Percentiles rank a stretch among this genome's conserved stretches.
Evolutionary conservation across 495 filamentous ascomycete genomes (phyloP).

Genomic region (Xylaria bambusicola): DNA sequence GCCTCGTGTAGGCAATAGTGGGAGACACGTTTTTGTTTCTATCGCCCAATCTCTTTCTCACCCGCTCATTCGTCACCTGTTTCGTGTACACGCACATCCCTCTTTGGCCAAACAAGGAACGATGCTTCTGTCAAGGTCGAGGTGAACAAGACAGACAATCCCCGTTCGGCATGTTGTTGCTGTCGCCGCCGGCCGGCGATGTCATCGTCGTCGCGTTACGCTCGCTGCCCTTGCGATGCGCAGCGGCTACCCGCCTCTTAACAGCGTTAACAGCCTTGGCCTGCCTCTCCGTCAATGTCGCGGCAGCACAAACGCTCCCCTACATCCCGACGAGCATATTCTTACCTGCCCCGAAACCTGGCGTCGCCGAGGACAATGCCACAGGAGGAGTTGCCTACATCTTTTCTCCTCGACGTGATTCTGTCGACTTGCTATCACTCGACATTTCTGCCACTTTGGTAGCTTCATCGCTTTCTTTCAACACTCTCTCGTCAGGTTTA

Average conservation of each 20-base stretch:
- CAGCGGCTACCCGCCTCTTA: conserved; percentile 26
- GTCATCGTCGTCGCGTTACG: not conserved
- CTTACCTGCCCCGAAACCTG: conserved; percentile 51
- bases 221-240: conserved; percentile 18
- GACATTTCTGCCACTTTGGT: conserved; percentile 61
- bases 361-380: conserved; percentile 29
- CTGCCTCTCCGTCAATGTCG: conserved; percentile 18
- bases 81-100: not conserved
- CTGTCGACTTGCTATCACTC: conserved; percentile 60
- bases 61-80: conserved; percentile 1
- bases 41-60: not conserved
- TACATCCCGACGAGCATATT: conserved; percentile 76
- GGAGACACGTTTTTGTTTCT: conserved; percentile 1
- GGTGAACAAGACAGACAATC: conserved; percentile 30
- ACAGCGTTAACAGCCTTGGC: conserved; percentile 23
- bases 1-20: no score
- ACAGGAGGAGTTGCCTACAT: conserved; percentile 55
- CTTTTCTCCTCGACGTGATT: conserved; percentile 51
- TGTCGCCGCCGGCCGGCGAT: conserved; percentile 24
- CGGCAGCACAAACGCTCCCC: conserved; percentile 53
- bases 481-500: conserved; percentile 59
- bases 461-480: conserved; percentile 51
- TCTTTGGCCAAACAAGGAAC: conserved; percentile 2
- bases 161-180: conserved; percentile 27
- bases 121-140: conserved; percentile 29